A percentile compares a stretch with the other conserved stretches of the same genome.
phyloP scores from a whole-genome alignment of 2,329 filamentous ascomycete genomes.

The Ceratocystis ficicola region DNA sequence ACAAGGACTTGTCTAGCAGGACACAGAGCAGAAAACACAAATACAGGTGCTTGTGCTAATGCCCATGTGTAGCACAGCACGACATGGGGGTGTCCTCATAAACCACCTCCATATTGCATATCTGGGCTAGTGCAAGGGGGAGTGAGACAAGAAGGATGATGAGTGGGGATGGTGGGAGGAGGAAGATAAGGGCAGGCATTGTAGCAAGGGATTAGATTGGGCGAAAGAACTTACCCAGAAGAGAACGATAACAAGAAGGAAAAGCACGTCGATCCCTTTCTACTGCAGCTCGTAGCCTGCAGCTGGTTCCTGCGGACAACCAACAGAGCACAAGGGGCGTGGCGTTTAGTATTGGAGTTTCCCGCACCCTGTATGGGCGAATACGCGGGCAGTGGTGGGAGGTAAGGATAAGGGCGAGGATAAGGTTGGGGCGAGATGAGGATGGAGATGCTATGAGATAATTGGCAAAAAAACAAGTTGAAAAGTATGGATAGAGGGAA shows the following conservation, averaged over 20 bases:
- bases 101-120: neutral
- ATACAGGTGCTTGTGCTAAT: neutral
- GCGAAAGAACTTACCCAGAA: neutral
- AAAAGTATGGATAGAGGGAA: neutral
- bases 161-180: neutral
- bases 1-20: neutral
- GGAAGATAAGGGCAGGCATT: neutral
- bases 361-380: neutral
- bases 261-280: neutral
- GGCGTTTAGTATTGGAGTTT: too few relatives aligned
- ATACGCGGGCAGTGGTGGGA: neutral
- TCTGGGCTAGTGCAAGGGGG: neutral
- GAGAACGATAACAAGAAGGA: neutral
- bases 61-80: constrained; percentile 1
- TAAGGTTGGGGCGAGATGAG: neutral
- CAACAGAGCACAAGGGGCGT: too few relatives aligned
- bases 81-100: neutral
- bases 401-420: neutral
- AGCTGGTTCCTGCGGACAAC: neutral
- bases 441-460: neutral
- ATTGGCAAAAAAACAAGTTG: neutral
- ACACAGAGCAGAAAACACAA: neutral
- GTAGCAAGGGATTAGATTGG: neutral
- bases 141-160: constrained; percentile 1
- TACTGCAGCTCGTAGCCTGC: neutral